Evolutionary conservation across 176 grass and related monocot genomes (phyloP), one percentile per base, ranked within the genome.

Genomic region (Juncus inflexus): DNA sequence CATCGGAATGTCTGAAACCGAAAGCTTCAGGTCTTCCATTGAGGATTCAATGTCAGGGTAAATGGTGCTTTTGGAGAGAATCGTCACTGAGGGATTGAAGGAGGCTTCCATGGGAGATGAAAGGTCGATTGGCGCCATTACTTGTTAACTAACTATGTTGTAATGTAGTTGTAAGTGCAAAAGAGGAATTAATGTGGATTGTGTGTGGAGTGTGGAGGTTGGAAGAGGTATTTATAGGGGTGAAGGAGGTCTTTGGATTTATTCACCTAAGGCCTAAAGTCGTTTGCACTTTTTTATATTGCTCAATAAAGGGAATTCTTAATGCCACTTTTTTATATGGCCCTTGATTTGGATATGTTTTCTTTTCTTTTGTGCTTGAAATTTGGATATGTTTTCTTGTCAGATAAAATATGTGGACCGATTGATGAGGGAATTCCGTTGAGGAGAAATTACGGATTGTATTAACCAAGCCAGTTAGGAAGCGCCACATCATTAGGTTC

Each of bases 1-100:
- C 92, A 97, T 97, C 74, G 92, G 92, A 42, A 97, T 71, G 74
- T 97, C 92, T 41, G 92, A 97, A 59, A 97, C 82, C 37, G 92
- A 97, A 0, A 97, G 85, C 51, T 73, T 85, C 58, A 97, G 84
- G 37, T 91, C 82, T 37, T 64, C 77, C 63, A 86, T 37, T 7
- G 55, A 9, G 42, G 92, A 89, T 51, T 62, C 57, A 8, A 13
- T 35, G 60, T 86, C 82, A 1, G 92, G 92, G 13, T 37, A 74
- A 7, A 97, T 79, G 15, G 62, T 75, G 74, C 82, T 66, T n/a
- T 72, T 89, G 50, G 85, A 91, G 52, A 77, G 60, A 75, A 83
- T 42, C 0, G 64, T 55, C 36, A 66, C 66, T 12, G 62, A 50
- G 40, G 76, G 36, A 47, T 9, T 47, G 43, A 28, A 28, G 50